These are phyloP conservation scores for Ballota nigra DNA, from an alignment of 257 asterid genomes.

Conservation along the genomic window DNA sequence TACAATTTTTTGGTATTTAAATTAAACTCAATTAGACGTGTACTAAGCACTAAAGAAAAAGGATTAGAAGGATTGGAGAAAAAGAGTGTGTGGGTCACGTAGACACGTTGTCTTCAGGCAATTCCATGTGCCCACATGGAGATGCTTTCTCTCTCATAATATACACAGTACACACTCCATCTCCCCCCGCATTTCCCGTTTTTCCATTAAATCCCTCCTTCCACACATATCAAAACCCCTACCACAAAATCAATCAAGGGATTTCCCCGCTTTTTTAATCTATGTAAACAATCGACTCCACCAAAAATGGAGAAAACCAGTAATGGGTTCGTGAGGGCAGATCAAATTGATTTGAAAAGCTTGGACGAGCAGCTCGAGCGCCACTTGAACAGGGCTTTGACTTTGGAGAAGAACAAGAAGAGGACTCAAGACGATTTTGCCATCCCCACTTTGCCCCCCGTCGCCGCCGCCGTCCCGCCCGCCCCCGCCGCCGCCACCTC, in stretches of 20 bases:
- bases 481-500: constrained; percentile 1
- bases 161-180: neutral
- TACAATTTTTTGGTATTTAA: too few relatives aligned
- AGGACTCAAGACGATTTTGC: constrained; percentile 29
- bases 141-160: constrained; percentile 41
- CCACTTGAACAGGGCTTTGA: constrained; percentile 61
- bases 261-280: neutral
- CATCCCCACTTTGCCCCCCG: constrained; percentile 24
- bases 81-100: constrained; percentile 33
- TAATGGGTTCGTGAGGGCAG: constrained; percentile 83
- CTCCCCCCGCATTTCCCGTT: neutral
- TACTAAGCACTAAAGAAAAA: neutral
- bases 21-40: neutral
- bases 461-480: constrained; percentile 2
- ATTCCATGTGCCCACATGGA: constrained; percentile 92
- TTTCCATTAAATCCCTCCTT: neutral
- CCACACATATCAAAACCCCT: neutral
- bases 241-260: too few relatives aligned
- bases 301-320: constrained; percentile 60
- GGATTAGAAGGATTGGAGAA: too few relatives aligned
- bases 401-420: constrained; percentile 60
- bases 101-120: constrained; percentile 50
- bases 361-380: constrained; percentile 80
- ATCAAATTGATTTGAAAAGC: constrained; percentile 87
- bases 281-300: neutral